Evolutionary conservation across 352 stramenopile genomes (phyloP).

Genomic region (Pythium phragmitis): DNA sequence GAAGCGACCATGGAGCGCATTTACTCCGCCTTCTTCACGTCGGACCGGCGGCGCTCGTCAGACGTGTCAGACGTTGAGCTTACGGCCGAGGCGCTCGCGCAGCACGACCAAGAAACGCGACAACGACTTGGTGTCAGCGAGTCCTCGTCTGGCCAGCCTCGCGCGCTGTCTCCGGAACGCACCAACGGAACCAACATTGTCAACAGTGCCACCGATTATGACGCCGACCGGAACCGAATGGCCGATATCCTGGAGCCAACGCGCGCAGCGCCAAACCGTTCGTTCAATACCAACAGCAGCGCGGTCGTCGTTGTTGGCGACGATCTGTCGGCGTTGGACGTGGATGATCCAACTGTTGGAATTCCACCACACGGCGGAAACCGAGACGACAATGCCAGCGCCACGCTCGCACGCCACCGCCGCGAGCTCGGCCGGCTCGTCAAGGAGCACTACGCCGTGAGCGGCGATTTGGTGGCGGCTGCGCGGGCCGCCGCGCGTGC

Average conservation of each 20-base stretch:
- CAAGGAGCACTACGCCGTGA: constrained; percentile 12
- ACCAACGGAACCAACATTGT: neutral
- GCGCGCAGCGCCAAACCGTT: neutral
- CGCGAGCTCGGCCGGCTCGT: constrained; percentile 13
- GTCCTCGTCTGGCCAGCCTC: neutral
- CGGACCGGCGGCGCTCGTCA: constrained; percentile 35
- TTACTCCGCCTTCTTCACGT: constrained; percentile 85
- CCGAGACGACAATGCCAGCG: neutral
- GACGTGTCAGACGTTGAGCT: constrained; percentile 35
- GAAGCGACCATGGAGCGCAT: constrained; percentile 69
- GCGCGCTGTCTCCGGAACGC: neutral
- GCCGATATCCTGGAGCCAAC: constrained; percentile 10
- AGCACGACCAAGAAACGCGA: constrained; percentile 56
- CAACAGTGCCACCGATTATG: constrained; percentile 5
- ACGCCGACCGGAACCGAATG: neutral
- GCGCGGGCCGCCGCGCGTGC: constrained; percentile 34
- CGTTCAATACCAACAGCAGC: neutral
- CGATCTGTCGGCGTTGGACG: constrained; percentile 9
- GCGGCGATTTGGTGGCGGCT: constrained; percentile 29
- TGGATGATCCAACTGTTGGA: constrained; percentile 2
- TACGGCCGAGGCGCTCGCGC: constrained; percentile 59
- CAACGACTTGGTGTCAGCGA: neutral
- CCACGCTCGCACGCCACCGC: constrained; percentile 3
- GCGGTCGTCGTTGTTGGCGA: constrained; percentile 11
- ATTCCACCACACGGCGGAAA: neutral